Evolutionary conservation across 2,329 filamentous ascomycete species (phyloP).

Genomic region (Xylariales sp.): DNA sequence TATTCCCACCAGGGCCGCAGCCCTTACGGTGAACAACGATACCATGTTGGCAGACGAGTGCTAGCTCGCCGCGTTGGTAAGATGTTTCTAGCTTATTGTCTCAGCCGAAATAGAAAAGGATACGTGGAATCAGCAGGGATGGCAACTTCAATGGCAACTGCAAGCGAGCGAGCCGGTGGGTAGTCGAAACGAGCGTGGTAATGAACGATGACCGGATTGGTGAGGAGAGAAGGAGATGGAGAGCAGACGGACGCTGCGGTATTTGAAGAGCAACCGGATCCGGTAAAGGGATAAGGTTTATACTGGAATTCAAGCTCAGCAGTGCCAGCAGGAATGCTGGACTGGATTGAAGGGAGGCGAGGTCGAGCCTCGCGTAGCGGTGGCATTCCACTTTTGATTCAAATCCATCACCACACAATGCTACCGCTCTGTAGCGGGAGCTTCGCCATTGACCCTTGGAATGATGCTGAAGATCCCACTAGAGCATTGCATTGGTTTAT

Average conservation of each 20-base stretch:
- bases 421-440: slow-evolving; percentile 3
- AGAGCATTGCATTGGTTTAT: background rate
- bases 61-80: slow-evolving; percentile 2
- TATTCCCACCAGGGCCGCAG: slow-evolving; percentile 15
- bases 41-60: slow-evolving; percentile 16
- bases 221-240: background rate
- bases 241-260: background rate
- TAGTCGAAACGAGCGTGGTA: background rate
- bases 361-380: slow-evolving; percentile 1
- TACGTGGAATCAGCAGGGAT: slow-evolving; percentile 10
- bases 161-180: background rate
- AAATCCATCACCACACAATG: slow-evolving; percentile 12
- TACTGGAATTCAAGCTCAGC: no score
- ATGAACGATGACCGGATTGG: background rate
- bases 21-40: slow-evolving; percentile 12
- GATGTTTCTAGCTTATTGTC: no score
- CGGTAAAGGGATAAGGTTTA: background rate
- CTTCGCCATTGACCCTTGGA: slow-evolving; percentile 12
- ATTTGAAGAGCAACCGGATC: background rate
- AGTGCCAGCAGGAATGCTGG: no score
- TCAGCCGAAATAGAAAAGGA: no score
- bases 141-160: background rate
- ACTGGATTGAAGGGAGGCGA: background rate
- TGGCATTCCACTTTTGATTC: slow-evolving; percentile 14
- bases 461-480: slow-evolving; percentile 13